Base-by-base conservation (phyloP, 202 grass and related monocot genomes). In the Musa balbisiana region DNA sequence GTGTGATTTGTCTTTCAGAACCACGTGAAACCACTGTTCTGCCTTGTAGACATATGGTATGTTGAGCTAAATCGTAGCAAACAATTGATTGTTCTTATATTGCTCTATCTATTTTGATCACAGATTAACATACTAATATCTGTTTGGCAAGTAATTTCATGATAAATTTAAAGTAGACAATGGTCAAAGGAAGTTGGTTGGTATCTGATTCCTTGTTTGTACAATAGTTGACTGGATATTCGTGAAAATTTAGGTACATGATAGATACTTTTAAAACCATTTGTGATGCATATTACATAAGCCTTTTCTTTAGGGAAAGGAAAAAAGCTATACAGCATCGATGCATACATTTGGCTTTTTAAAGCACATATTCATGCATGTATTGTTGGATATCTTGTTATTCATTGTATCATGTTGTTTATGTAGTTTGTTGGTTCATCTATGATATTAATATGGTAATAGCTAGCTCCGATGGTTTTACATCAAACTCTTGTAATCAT, bases 1-100 rank as follows among this genome's bases (percentile, higher is more conserved):
- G 93, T 83, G 93, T 96, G 50, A 96, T 96, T 79, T 96, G 93
- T 69, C 93, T 96, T 11, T 90, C 85, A 65, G 93, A 96, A 70
- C 93, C 93, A 62, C 92, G 90, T 78, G 93, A 96, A 80, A 96
- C 93, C 49, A 92, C 90, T 60, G 93, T 96, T 64, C 93, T 96
- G 19, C 93, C 93, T 55, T 96, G 93, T 81, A 90, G 93, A 85
- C 93, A 96, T 85, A 96, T 96, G 93, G 93, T 92, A 90, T 75
- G 84, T 85, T 24, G 54, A 33, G 11, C 19, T 49, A 29, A 15
- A 54, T 20, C n/a, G 53, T 54, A 24, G 8, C 51, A 13, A 21
- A 12, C 13, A 14, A 53, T 21, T 22, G 13, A 16, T 23, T 52
- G 10, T 72, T 52, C 17, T 23, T 72, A 15, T 10, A 17, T 74